Base-by-base conservation (phyloP, 179 eudicot genomes). In the Silene coronaria region DNA sequence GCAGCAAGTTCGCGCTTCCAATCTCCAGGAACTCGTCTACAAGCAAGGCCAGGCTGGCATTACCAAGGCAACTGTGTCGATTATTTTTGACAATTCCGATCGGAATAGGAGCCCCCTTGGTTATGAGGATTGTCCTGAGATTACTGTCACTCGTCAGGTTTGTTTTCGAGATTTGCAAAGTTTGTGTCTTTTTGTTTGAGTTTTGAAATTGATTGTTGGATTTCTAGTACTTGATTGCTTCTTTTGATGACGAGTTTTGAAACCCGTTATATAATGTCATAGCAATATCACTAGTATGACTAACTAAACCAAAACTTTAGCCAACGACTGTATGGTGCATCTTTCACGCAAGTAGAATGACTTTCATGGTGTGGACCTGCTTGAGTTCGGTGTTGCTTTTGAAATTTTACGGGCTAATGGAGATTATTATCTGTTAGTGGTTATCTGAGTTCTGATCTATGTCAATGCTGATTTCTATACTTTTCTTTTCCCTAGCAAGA, bases 41-140 rank as follows among this genome's bases (percentile, higher is more conserved):
- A 93, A 95, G 90, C 99, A 92, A 80, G 99, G 99, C 3, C 99
- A 95, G 76, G 97, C 99, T 67, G 99, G 99, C 19, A 89, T 93
- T 66, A 93, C 97, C 0, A 95, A 95, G 74, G 99, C 99, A 0
- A 91, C 99, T 0, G 99, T 95, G 7, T 95, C 99, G 1, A 71
- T 93, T 71, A 87, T 91, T 70, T 93, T 93, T 27, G 97, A 91
- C 73, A 90, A 94, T 64, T 87, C 91, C 0, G 95, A 91, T 65
- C 88, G 96, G 19, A 83, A 74, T 64, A 76, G 97, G 36, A 96
- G 99, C 57, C 99, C 99, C 16, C 85, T 96, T 21, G 99, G 99
- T 0, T 93, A 88, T 26, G 97, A 96, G 77, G 97, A 93, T 78
- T 93, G 81, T 65, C 71, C 87, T 28, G 97, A 93, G 78, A 91